Conservation (phyloP, 495 filamentous ascomycete genomes). For the Sabuloglossum arenarium region DNA sequence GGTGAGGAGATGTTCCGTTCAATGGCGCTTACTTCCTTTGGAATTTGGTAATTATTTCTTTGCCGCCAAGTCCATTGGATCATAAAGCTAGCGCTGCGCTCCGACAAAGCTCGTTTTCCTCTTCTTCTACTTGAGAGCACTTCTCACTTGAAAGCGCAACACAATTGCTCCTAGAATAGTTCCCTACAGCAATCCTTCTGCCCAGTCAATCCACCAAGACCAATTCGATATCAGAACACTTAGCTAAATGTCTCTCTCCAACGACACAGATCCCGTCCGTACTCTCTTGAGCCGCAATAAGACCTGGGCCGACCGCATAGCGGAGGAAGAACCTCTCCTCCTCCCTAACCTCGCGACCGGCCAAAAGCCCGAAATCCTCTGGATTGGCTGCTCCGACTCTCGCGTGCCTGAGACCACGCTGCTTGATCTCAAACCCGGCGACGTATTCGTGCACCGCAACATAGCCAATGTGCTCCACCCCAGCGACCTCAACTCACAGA, state of each 20-base stretch:
- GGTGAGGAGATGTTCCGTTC: too few relatives aligned
- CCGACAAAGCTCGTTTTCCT: too few relatives aligned
- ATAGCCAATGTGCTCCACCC: slow-evolving; percentile 75
- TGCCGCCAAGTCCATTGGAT: too few relatives aligned
- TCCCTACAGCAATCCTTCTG: too few relatives aligned
- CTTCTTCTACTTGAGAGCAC: too few relatives aligned
- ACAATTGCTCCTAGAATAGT: too few relatives aligned
- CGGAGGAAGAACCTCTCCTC: slow-evolving; percentile 45
- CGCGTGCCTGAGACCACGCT: slow-evolving; percentile 77
- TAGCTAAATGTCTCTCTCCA: neutral
- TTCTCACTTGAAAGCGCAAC: too few relatives aligned
- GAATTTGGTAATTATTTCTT: too few relatives aligned
- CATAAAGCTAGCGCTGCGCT: too few relatives aligned
- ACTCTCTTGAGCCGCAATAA: slow-evolving; percentile 43
- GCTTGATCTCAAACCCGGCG: slow-evolving; percentile 59
- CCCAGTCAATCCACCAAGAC: too few relatives aligned
- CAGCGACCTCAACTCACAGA: slow-evolving; percentile 50
- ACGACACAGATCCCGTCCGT: slow-evolving; percentile 24
- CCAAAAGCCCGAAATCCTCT: slow-evolving; percentile 62
- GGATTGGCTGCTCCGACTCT: slow-evolving; percentile 84
- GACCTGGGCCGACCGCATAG: slow-evolving; percentile 45
- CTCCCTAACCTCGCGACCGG: slow-evolving; percentile 46
- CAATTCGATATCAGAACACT: too few relatives aligned
- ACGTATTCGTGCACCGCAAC: slow-evolving; percentile 88
- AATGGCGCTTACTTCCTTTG: too few relatives aligned